phyloP scores from a whole-genome alignment of 768 basidiomycete species.

The Lactarius indigo region DNA sequence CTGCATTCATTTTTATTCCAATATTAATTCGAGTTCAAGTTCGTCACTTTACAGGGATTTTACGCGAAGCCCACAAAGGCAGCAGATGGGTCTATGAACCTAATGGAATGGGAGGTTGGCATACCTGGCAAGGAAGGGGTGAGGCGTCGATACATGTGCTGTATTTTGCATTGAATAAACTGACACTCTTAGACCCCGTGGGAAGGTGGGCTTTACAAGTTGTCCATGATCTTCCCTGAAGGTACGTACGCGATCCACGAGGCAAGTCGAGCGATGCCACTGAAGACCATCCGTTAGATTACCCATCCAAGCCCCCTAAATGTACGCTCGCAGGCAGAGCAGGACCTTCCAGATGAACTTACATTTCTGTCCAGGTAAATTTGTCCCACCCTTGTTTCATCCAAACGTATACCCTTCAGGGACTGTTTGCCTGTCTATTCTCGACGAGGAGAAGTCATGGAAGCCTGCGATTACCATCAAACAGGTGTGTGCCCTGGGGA shows the following conservation, averaged over 20 bases:
- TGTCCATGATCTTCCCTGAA: conserved; percentile 94
- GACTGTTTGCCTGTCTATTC: conserved; percentile 94
- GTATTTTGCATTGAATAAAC: not conserved
- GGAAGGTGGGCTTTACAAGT: conserved; percentile 95
- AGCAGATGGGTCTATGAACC: conserved; percentile 89
- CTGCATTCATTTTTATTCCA: conserved; percentile 36
- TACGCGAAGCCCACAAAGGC: conserved; percentile 92
- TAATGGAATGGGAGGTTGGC: conserved; percentile 98
- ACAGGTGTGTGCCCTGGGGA: conserved; percentile 53
- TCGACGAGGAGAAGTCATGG: conserved; percentile 99
- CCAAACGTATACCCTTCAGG: conserved; percentile 99
- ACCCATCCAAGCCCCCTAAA: conserved; percentile 93
- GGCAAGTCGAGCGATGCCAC: not conserved
- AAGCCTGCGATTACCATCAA: conserved; percentile 99
- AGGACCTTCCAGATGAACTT: conserved; percentile 13
- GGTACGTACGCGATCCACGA: conserved; percentile 44
- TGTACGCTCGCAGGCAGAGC: conserved; percentile 46
- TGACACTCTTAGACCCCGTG: conserved; percentile 71
- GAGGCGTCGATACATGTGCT: conserved; percentile 32
- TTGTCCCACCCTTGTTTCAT: conserved; percentile 91
- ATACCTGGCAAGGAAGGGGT: conserved; percentile 92
- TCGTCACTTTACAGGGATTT: conserved; percentile 66
- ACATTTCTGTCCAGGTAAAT: conserved; percentile 69
- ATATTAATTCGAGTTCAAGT: conserved; percentile 1
- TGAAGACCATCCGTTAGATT: conserved; percentile 50